Conservation (phyloP, 2,329 filamentous ascomycete species). For the Helminthosporium solani region DNA sequence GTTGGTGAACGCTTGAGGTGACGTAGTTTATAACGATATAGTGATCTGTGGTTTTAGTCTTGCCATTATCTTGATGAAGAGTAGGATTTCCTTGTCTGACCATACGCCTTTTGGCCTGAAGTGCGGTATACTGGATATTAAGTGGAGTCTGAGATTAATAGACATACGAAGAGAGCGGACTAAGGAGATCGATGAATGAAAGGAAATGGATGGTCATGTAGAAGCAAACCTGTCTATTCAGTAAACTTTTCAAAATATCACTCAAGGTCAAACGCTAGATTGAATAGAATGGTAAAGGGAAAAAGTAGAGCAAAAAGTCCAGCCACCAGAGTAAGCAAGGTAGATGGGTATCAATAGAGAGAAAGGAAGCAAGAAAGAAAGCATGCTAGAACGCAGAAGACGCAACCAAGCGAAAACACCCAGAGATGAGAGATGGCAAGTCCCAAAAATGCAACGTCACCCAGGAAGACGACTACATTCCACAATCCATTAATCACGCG, state of each 20-base stretch:
- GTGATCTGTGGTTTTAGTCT: too few species aligned
- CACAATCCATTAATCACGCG: neutral
- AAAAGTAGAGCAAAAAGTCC: conserved; percentile 10
- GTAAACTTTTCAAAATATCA: neutral
- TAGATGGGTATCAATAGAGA: conserved; percentile 15
- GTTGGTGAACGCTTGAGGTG: too few species aligned
- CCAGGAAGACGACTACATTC: neutral
- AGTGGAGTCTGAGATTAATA: too few species aligned
- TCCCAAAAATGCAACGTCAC: neutral
- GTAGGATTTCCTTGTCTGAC: too few species aligned
- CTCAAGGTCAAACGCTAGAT: neutral
- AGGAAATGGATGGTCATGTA: neutral
- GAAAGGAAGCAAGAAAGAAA: neutral
- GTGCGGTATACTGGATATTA: too few species aligned
- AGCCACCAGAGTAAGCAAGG: conserved; percentile 15
- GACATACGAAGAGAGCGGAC: too few species aligned
- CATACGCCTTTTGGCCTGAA: too few species aligned
- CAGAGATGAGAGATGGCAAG: neutral
- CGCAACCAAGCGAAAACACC: neutral
- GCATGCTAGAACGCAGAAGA: neutral
- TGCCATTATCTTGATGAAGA: too few species aligned
- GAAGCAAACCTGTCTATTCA: neutral
- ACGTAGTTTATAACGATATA: too few species aligned
- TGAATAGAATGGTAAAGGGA: neutral
- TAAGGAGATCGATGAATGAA: neutral